Conservation (phyloP, 441 rosid species). For the Adansonia gregorii region DNA sequence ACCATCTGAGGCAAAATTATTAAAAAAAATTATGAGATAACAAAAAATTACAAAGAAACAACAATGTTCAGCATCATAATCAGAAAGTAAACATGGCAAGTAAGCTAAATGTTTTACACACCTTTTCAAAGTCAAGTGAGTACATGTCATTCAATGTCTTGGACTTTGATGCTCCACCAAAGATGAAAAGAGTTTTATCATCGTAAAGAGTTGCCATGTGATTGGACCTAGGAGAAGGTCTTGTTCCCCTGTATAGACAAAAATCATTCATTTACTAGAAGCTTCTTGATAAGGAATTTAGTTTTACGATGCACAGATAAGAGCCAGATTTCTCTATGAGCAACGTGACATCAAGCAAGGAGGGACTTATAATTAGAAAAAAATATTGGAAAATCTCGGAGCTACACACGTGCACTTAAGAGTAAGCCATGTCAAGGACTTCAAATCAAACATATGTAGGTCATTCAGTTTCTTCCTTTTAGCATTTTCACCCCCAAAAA, state of each 20-base stretch:
- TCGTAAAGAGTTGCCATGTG: slow-evolving; percentile 88
- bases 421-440: slow-evolving; percentile 95
- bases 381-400: slow-evolving; percentile 14
- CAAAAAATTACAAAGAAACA: slow-evolving; percentile 11
- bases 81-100: neutral
- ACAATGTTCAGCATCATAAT: slow-evolving; percentile 17
- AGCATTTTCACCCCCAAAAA: slow-evolving; percentile 93
- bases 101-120: slow-evolving; percentile 34
- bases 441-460: slow-evolving; percentile 96
- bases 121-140: slow-evolving; percentile 96
- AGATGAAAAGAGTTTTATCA: slow-evolving; percentile 77
- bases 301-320: neutral
- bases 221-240: slow-evolving; percentile 85
- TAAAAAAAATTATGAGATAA: slow-evolving; percentile 12
- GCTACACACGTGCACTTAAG: slow-evolving; percentile 88
- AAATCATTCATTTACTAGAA: neutral
- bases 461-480: slow-evolving; percentile 92
- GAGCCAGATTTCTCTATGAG: slow-evolving; percentile 8
- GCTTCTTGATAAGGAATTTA: neutral
- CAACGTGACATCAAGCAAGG: slow-evolving; percentile 1
- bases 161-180: slow-evolving; percentile 93
- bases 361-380: slow-evolving; percentile 14
- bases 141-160: slow-evolving; percentile 85
- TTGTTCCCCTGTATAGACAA: slow-evolving; percentile 66
- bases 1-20: slow-evolving; percentile 65